Conservation (phyloP, 2,329 filamentous ascomycete species). For the Claviceps fusiformis region DNA sequence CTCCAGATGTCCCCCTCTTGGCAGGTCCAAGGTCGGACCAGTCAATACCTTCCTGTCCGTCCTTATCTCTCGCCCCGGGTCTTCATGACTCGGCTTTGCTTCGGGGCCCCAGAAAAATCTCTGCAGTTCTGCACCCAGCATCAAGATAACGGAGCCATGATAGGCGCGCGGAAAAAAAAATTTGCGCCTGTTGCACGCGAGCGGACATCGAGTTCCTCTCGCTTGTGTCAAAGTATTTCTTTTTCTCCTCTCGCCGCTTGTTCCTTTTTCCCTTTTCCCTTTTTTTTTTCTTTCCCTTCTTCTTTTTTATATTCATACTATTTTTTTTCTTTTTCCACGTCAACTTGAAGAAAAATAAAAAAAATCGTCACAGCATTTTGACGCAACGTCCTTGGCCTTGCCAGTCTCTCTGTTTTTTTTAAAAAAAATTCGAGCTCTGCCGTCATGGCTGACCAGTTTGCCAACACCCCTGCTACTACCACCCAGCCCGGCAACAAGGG, state of each 20-base stretch:
- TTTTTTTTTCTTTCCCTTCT: neutral
- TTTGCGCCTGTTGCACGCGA: neutral
- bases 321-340: neutral
- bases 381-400: neutral
- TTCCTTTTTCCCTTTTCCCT: neutral
- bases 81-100: constrained; percentile 5
- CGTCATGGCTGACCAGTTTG: constrained; percentile 1
- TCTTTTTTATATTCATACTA: neutral
- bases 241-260: neutral
- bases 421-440: neutral
- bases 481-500: neutral
- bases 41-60: neutral
- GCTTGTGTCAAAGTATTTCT: neutral
- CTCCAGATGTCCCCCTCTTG: neutral
- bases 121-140: neutral
- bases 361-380: neutral
- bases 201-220: no score
- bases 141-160: neutral
- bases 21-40: neutral
- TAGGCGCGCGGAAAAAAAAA: neutral
- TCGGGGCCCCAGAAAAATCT: constrained; percentile 1
- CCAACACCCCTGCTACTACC: neutral
- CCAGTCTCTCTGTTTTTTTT: neutral
- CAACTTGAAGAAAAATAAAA: no score
- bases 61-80: neutral